These are phyloP conservation scores for Oryza meyeriana DNA, from an alignment of 176 grass and related monocot species.

Conservation along the genomic window DNA sequence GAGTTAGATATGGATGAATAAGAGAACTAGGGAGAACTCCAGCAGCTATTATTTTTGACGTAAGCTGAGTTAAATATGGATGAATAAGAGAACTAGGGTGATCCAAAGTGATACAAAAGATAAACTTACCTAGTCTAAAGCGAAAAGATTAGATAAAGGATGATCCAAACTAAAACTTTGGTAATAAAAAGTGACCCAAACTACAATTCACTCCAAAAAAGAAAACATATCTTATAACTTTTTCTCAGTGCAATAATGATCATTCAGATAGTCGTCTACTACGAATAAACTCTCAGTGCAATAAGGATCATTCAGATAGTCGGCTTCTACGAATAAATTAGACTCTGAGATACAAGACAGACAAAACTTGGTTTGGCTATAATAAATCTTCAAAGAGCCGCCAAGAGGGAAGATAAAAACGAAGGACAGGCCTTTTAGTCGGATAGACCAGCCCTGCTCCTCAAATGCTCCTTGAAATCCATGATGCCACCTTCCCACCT, in stretches of 20 bases:
- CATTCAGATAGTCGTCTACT: neutral
- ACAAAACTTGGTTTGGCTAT: constrained; percentile 26
- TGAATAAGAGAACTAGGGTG: no score
- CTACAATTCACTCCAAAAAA: no score
- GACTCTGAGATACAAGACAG: constrained; percentile 21
- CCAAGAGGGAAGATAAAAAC: neutral
- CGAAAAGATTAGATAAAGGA: no score
- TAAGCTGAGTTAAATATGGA: no score
- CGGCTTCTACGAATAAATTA: neutral
- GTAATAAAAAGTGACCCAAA: no score
- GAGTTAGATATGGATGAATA: no score
- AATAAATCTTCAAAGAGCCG: constrained; percentile 26
- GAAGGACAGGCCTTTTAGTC: constrained; percentile 7
- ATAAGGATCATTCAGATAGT: neutral
- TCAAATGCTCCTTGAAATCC: constrained; percentile 85
- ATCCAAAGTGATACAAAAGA: no score
- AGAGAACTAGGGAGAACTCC: no score
- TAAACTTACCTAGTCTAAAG: no score
- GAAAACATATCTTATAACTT: neutral
- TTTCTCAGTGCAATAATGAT: neutral
- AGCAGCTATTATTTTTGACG: no score
- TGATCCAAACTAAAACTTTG: no score
- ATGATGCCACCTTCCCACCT: constrained; percentile 95
- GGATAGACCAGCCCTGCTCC: constrained; percentile 66
- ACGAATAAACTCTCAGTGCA: neutral